phyloP scores from a whole-genome alignment of 495 filamentous ascomycete genomes.

The Penicillium manginii region DNA sequence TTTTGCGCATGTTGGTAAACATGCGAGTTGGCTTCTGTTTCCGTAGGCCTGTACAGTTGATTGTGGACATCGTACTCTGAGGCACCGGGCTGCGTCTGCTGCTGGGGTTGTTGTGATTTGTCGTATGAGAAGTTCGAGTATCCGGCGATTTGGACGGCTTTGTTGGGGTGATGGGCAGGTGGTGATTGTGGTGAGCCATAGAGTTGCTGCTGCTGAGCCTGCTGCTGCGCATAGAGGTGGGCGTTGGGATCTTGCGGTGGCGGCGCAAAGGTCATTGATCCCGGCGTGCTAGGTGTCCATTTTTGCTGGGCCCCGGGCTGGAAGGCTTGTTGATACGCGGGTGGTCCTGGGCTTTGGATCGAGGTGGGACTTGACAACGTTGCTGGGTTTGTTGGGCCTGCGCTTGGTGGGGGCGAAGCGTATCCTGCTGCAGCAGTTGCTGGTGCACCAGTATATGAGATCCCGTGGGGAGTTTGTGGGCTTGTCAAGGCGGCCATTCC shows the following conservation, averaged over 20 bases:
- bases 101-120: conserved; percentile 37
- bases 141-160: conserved; percentile 42
- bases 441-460: conserved; percentile 38
- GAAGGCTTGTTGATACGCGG: conserved; percentile 42
- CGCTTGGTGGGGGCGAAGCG: conserved; percentile 44
- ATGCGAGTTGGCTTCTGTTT: conserved; percentile 54
- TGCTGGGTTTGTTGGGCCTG: conserved; percentile 30
- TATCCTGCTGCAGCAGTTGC: conserved; percentile 31
- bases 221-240: conserved; percentile 40
- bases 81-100: conserved; percentile 32
- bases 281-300: conserved; percentile 19
- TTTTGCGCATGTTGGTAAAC: conserved; percentile 54
- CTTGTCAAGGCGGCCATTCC: conserved; percentile 31
- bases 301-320: conserved; percentile 25
- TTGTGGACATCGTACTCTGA: conserved; percentile 70
- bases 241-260: conserved; percentile 52
- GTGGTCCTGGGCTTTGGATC: conserved; percentile 30
- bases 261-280: conserved; percentile 46
- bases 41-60: conserved; percentile 77
- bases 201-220: conserved; percentile 1
- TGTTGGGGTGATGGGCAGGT: conserved; percentile 20
- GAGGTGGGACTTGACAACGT: conserved; percentile 29
- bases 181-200: conserved; percentile 28
- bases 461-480: conserved; percentile 26
- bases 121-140: conserved; percentile 63